Evolutionary conservation across 306 rosid genomes (phyloP).

Genomic region (Lagenaria siceraria): DNA sequence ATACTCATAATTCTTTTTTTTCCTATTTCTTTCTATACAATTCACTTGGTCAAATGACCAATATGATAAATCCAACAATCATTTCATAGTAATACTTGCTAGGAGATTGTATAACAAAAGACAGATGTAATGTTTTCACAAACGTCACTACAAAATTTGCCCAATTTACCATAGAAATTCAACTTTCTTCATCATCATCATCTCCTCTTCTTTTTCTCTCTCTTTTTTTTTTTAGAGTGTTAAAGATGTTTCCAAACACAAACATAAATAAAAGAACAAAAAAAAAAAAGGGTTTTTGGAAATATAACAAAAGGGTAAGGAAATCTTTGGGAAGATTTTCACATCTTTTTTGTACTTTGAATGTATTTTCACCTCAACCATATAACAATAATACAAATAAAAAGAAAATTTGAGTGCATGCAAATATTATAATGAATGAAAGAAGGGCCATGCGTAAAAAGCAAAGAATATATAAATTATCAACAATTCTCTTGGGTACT

Average conservation of each 20-base stretch:
- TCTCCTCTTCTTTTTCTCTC: no score
- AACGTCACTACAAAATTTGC: background rate
- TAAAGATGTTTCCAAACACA: background rate
- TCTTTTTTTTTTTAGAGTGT: background rate
- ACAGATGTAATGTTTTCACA: background rate
- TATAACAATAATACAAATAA: background rate
- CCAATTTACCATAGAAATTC: no score
- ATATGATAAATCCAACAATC: no score
- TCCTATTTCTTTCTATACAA: no score
- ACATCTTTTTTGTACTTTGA: background rate
- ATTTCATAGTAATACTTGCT: background rate
- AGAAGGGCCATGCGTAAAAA: constrained; percentile 1
- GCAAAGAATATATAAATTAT: background rate
- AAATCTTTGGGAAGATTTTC: background rate
- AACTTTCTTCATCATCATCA: no score
- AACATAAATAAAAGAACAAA: background rate
- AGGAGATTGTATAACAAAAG: background rate
- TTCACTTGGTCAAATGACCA: no score
- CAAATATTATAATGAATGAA: background rate
- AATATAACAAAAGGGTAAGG: background rate
- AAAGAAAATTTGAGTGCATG: background rate
- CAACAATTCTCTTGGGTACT: background rate
- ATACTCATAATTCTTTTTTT: no score
- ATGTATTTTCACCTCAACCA: background rate
- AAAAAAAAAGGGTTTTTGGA: background rate